Conservation (phyloP, 768 basidiomycete species). For the Rubroboletus satanas region DNA sequence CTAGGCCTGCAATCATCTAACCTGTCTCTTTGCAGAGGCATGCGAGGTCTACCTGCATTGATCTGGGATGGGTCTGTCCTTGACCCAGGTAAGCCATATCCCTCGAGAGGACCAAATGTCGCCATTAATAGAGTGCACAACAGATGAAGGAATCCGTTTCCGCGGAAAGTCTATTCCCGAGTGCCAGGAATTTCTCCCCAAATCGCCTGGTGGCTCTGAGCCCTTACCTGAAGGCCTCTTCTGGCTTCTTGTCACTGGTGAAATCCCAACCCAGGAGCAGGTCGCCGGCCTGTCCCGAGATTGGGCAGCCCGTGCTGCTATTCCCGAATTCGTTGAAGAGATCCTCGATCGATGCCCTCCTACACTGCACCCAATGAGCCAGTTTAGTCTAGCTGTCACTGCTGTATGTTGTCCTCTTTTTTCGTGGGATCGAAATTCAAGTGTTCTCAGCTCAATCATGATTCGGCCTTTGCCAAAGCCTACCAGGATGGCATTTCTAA, state of each 20-base stretch:
- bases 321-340: constrained; percentile 96
- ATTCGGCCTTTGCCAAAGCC: constrained; percentile 94
- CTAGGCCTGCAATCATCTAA: constrained; percentile 5
- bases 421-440: constrained; percentile 1
- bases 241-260: constrained; percentile 94
- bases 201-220: constrained; percentile 82
- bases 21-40: constrained; percentile 49
- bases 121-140: background rate
- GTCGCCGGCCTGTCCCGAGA: constrained; percentile 82
- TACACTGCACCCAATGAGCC: constrained; percentile 97
- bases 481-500: constrained; percentile 91
- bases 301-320: constrained; percentile 89
- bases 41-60: constrained; percentile 87
- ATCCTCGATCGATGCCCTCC: constrained; percentile 90
- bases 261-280: constrained; percentile 89
- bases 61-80: constrained; percentile 99
- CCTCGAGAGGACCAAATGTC: background rate
- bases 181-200: constrained; percentile 81
- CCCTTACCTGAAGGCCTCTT: constrained; percentile 93
- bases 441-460: constrained; percentile 70
- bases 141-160: constrained; percentile 97
- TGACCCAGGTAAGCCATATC: constrained; percentile 64
- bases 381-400: constrained; percentile 94
- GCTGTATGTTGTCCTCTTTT: constrained; percentile 49
- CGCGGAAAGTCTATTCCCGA: constrained; percentile 95